Evolutionary conservation across 1,284 basidiomycete genomes (phyloP).

Genomic region (Fistulina hepatica): DNA sequence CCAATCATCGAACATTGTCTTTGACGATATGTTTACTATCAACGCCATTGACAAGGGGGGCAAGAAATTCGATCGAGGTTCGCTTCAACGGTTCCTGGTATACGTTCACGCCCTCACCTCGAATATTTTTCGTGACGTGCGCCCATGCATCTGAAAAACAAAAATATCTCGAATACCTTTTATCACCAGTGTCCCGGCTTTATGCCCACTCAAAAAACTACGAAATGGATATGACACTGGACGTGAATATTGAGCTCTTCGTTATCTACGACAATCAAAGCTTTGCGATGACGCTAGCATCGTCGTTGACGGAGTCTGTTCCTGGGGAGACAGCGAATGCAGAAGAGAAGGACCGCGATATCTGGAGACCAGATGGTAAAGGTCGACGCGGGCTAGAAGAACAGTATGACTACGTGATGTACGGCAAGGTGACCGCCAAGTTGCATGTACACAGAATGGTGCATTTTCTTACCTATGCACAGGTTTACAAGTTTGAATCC

Average conservation of each 20-base stretch:
- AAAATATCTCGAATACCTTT: no score
- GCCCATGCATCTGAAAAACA: no score
- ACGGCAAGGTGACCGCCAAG: slow-evolving; percentile 78
- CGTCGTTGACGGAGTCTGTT: slow-evolving; percentile 52
- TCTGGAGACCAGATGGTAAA: slow-evolving; percentile 86
- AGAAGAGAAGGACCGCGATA: slow-evolving; percentile 64
- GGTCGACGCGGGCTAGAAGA: slow-evolving; percentile 83
- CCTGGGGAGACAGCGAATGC: slow-evolving; percentile 36
- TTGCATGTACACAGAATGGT: slow-evolving; percentile 1
- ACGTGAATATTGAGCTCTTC: slow-evolving; percentile 86
- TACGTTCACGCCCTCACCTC: slow-evolving; percentile 3
- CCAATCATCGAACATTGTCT: slow-evolving; percentile 64
- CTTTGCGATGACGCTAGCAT: slow-evolving; percentile 81
- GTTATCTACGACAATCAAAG: slow-evolving; percentile 59
- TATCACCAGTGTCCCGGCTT: slow-evolving; percentile 75
- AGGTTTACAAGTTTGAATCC: slow-evolving; percentile 97
- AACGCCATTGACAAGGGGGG: slow-evolving; percentile 84
- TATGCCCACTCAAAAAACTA: slow-evolving; percentile 79
- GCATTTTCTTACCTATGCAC: slow-evolving; percentile 4
- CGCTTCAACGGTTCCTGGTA: slow-evolving; percentile 14
- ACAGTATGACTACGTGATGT: slow-evolving; percentile 99
- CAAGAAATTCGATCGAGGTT: slow-evolving; percentile 95
- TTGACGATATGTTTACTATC: slow-evolving; percentile 86
- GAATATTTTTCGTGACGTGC: no score
- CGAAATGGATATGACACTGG: slow-evolving; percentile 82